Percentiles rank a stretch among this genome's conserved stretches.
Evolutionary conservation across 306 rosid species (phyloP).

Genomic region (Ceratonia siliqua): DNA sequence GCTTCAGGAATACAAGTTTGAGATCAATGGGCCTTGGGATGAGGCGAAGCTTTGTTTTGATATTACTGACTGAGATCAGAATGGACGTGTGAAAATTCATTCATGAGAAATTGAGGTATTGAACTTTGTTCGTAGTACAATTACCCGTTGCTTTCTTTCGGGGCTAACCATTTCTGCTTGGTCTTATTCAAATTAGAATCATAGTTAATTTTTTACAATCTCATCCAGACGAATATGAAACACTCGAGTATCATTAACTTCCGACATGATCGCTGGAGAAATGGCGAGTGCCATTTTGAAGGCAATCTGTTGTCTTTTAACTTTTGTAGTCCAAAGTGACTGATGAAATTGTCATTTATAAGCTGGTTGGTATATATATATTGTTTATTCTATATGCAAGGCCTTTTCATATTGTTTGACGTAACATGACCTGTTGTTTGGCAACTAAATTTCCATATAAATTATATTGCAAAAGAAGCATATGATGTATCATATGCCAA

Average conservation of each 20-base stretch:
- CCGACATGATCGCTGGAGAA: background rate
- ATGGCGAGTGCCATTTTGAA: background rate
- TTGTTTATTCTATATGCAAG: no score
- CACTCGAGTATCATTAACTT: background rate
- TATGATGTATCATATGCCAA: no score
- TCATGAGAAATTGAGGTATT: background rate
- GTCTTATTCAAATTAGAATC: background rate
- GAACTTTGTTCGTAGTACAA: background rate
- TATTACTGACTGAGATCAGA: constrained; percentile 64
- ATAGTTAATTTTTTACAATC: background rate
- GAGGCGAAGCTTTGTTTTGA: constrained; percentile 96
- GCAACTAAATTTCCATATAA: no score
- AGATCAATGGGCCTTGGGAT: constrained; percentile 96
- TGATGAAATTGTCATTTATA: background rate
- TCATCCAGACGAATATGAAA: background rate
- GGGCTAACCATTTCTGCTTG: background rate
- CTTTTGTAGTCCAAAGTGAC: background rate
- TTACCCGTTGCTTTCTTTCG: background rate
- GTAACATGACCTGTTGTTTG: no score
- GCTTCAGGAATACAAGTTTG: constrained; percentile 89
- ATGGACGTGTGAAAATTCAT: constrained; percentile 3
- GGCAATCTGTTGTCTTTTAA: background rate
- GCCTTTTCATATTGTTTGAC: no score
- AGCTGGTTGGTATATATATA: no score
- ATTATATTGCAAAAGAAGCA: no score